Base-by-base conservation (phyloP, 164 flowering plant species). In the grape (Vitis vinifera) region DNA sequence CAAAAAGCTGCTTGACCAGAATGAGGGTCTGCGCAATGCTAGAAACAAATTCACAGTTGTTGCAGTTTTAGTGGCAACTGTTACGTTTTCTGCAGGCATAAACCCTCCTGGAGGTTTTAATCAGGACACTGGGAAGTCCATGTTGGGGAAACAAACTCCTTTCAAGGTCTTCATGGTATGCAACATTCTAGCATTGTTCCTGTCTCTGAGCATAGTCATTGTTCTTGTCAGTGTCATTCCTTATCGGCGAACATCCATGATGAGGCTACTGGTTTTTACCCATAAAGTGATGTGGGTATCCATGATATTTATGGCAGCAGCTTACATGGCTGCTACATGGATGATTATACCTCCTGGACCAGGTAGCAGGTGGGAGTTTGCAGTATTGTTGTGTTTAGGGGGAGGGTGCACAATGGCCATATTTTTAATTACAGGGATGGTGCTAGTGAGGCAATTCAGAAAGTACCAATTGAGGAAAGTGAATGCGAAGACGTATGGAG, bases 61-160 rank as follows among this genome's bases (percentile, higher is more conserved):
- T 0, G 91, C 89, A 12, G 84, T 88, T 17, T 63, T 88, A 53
- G 84, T 88, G 56, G 89, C 91, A 10, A 84, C 88, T 3, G 89
- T 85, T 3, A 78, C 89, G 10, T 85, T 79, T 37, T 66, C 88
- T 4, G 89, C 85, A 6, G 89, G 89, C 2, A 71, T 86, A 23
- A 85, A 77, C 74, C 91, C 91, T 23, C 91, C 91, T 4, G 89
- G 91, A 1, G 91, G 91, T 0, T 76, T 78, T 58, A 55, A 80
- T 62, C 87, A 87, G 63, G 63, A 65, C 0, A 79, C 71, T 1
- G 92, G 89, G 9, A 78, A 72, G 59, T 62, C 83, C 14, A 59
- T 70, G 8, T 29, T 79, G 75, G 92, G 89, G 0, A 77, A 51
- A 37, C 50, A 59, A 11, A 72, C 73, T 0, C 15, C 88, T 27